A percentile compares a stretch with the other conserved stretches of the same genome.
phyloP scores from a whole-genome alignment of 768 basidiomycete genomes.

The Tulasnella sp. region DNA sequence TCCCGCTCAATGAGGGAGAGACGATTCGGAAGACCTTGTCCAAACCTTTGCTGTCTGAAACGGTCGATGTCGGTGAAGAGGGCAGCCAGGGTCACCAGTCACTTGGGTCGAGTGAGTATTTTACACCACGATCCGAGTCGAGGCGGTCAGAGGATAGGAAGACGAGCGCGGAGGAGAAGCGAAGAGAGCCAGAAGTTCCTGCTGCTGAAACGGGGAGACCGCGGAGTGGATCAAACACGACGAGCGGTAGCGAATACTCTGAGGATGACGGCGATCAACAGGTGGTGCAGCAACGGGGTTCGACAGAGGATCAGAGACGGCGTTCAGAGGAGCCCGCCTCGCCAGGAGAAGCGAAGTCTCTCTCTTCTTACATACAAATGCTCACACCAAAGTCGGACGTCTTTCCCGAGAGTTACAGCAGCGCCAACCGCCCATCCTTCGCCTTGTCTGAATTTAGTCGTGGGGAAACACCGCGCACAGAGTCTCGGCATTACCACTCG shows the following conservation, averaged over 20 bases:
- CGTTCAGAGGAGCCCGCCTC: not conserved
- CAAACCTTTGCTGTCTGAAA: conserved; percentile 13
- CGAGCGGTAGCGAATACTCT: conserved; percentile 18
- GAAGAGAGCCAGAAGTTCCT: not conserved
- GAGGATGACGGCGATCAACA: conserved; percentile 27
- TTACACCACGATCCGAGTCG: conserved; percentile 5
- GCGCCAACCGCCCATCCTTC: not conserved
- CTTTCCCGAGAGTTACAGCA: not conserved
- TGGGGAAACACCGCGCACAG: conserved; percentile 37
- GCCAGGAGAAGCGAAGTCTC: not conserved
- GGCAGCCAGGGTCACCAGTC: not conserved
- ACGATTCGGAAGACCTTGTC: conserved; percentile 15
- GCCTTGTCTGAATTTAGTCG: not conserved
- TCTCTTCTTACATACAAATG: conserved; percentile 16
- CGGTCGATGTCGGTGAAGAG: not conserved
- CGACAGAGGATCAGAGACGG: not conserved
- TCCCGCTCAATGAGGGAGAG: not conserved
- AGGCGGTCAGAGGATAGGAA: not conserved
- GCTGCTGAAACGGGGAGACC: too few species aligned
- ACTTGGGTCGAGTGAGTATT: conserved; percentile 1
- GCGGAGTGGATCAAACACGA: conserved; percentile 4
- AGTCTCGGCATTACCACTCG: conserved; percentile 23
- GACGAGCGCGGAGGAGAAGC: not conserved
- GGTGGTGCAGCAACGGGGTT: conserved; percentile 1
- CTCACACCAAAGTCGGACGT: conserved; percentile 27